These are phyloP conservation scores for Suhomyces prunicola DNA, from an alignment of 805 yeast genomes.

Conservation along the genomic window DNA sequence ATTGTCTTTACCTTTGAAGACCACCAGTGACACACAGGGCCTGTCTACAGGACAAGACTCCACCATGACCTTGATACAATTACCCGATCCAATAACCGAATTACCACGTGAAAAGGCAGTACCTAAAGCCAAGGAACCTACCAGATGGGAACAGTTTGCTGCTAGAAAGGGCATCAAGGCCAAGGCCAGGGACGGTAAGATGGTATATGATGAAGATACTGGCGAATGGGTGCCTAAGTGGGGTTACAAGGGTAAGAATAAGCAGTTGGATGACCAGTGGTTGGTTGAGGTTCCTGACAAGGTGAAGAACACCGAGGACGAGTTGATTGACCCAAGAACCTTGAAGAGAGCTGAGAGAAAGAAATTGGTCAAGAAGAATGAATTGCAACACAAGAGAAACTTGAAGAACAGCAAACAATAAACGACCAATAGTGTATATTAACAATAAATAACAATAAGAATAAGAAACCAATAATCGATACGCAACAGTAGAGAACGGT, in stretches of 20 bases:
- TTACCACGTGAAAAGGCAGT: conserved; percentile 94
- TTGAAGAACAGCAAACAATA: conserved; percentile 35
- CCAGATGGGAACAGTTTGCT: conserved; percentile 97
- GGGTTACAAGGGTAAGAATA: conserved; percentile 96
- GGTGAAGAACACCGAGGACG: conserved; percentile 49
- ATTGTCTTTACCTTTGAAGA: conserved; percentile 81
- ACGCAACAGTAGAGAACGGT: background rate
- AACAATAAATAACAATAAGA: background rate
- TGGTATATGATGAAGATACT: conserved; percentile 82
- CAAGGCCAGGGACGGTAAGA: conserved; percentile 84
- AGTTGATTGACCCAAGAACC: conserved; percentile 83
- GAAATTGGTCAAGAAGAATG: conserved; percentile 79
- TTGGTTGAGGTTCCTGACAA: conserved; percentile 88
- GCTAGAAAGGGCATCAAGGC: conserved; percentile 90
- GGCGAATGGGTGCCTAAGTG: conserved; percentile 98
- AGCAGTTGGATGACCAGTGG: conserved; percentile 88
- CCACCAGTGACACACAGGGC: conserved; percentile 72
- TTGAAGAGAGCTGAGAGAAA: conserved; percentile 80
- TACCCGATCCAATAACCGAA: conserved; percentile 79
- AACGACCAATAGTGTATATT: background rate
- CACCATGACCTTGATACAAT: conserved; percentile 73
- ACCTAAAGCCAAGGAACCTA: conserved; percentile 87
- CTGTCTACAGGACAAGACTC: conserved; percentile 62
- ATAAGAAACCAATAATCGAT: background rate
- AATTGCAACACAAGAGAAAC: conserved; percentile 80